Base-by-base conservation (phyloP, 2,329 filamentous ascomycete species). In the Xylariaceae sp. region DNA sequence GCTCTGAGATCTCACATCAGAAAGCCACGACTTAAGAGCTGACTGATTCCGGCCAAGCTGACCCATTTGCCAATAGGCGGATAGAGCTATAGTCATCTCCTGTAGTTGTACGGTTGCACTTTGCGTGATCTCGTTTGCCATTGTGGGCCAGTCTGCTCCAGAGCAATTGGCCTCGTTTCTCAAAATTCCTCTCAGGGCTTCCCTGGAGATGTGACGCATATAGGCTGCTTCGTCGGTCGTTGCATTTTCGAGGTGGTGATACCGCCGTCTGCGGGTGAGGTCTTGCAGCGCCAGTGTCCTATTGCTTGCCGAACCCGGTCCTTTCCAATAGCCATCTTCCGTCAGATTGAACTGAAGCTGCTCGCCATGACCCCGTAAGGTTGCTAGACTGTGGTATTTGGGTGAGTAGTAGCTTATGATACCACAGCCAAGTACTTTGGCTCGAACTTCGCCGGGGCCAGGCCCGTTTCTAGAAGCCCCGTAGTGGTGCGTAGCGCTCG, bases 341-440 rank as follows among this genome's bases (percentile, higher is more conserved):
- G 67, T 72, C 26, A 74, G 51, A 44, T 74, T 74, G 24, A 72
- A 55, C 3, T 41, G 41, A 24, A 47, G 40, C 30, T 48, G 55
- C 45, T 74, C 70, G 16, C 55, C 50, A 4, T 45, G 32, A 1
- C 59, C 54, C 18, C 68, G 57, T 3, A 57, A 50, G 31, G 49
- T 38, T 7, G 51, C 53, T 38, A 66, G 59, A 24, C 60, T 54
- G 3, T 38, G 39, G 26, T 68, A 63, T 9, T 44, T 50, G 2
- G 61, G 60, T 34, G 69, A 63, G 45, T 74, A 74, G 54, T 70
- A 74, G 42, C 62, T 71, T 38, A 71, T 50, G 31, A 74, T 56
- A 1, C 67, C 67, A 47, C 70, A 73, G 17, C 54, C 30, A 17
- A 64, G 53, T 2, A 67, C 49, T 40, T 57, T 63, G 1, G 69